These are phyloP conservation scores for Tylopilus sp. DNA, from an alignment of 768 basidiomycete species.

Conservation along the genomic window DNA sequence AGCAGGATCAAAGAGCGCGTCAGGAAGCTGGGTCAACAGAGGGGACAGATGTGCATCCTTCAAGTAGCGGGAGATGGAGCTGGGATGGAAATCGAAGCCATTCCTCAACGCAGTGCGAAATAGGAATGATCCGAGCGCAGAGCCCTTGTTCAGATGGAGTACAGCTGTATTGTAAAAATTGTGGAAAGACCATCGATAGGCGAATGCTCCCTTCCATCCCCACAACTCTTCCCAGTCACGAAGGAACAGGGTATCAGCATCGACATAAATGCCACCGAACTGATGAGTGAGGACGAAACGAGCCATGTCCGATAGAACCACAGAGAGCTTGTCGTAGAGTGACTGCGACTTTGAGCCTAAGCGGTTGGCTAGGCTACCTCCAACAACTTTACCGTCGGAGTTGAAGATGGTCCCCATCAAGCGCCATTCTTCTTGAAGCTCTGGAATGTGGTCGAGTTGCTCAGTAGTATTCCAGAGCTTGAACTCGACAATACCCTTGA, in stretches of 20 bases:
- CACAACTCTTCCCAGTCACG: background rate
- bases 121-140: background rate
- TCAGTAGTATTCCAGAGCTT: slow-evolving; percentile 99
- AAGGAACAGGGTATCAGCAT: background rate
- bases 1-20: background rate
- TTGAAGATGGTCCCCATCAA: slow-evolving; percentile 69
- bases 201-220: slow-evolving; percentile 45
- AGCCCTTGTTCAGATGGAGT: background rate
- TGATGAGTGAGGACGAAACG: slow-evolving; percentile 48
- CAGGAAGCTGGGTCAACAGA: background rate
- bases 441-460: slow-evolving; percentile 87
- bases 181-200: slow-evolving; percentile 91
- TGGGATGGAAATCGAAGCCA: background rate
- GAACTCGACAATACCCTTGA: slow-evolving; percentile 90
- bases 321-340: background rate
- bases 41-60: background rate
- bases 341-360: slow-evolving; percentile 59
- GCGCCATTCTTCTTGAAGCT: slow-evolving; percentile 89
- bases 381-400: slow-evolving; percentile 76
- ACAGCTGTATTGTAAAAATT: slow-evolving; percentile 84
- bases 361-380: slow-evolving; percentile 35
- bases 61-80: background rate
- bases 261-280: slow-evolving; percentile 49
- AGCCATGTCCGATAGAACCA: background rate
- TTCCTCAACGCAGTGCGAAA: background rate